These are phyloP conservation scores for Phialemonium atrogriseum DNA, from an alignment of 2,329 filamentous ascomycete species.

Conservation along the genomic window DNA sequence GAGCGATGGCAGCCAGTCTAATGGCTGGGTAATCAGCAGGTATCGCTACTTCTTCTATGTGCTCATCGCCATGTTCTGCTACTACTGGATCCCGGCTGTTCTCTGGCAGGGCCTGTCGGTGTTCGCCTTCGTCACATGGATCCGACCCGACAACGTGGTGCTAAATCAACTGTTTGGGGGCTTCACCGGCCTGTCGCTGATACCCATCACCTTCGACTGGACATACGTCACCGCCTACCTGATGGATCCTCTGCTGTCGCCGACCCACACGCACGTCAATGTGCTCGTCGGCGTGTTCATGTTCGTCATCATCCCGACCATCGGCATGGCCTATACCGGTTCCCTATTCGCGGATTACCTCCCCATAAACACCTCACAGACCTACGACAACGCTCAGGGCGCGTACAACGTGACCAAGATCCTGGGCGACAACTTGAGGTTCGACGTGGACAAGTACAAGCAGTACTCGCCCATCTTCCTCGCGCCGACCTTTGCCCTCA, in stretches of 20 bases:
- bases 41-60: conserved; percentile 38
- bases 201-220: conserved; percentile 24
- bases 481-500: conserved; percentile 34
- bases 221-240: conserved; percentile 26
- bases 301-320: conserved; percentile 33
- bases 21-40: conserved; percentile 35
- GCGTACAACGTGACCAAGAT: conserved; percentile 44
- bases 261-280: conserved; percentile 30
- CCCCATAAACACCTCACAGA: conserved; percentile 44
- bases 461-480: conserved; percentile 48
- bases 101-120: conserved; percentile 40
- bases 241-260: conserved; percentile 23
- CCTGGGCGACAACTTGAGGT: conserved; percentile 36
- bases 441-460: conserved; percentile 43
- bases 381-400: conserved; percentile 47
- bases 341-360: conserved; percentile 42
- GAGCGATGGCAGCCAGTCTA: conserved; percentile 27
- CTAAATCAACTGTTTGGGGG: conserved; percentile 4
- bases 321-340: conserved; percentile 37
- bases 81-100: conserved; percentile 46
- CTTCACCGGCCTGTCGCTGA: conserved; percentile 11
- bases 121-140: conserved; percentile 21
- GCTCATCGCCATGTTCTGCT: conserved; percentile 31
- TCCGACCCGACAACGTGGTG: conserved; percentile 1
- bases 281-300: conserved; percentile 31